Base-by-base conservation (phyloP, 345 rosid species). In the Camelina laxa region DNA sequence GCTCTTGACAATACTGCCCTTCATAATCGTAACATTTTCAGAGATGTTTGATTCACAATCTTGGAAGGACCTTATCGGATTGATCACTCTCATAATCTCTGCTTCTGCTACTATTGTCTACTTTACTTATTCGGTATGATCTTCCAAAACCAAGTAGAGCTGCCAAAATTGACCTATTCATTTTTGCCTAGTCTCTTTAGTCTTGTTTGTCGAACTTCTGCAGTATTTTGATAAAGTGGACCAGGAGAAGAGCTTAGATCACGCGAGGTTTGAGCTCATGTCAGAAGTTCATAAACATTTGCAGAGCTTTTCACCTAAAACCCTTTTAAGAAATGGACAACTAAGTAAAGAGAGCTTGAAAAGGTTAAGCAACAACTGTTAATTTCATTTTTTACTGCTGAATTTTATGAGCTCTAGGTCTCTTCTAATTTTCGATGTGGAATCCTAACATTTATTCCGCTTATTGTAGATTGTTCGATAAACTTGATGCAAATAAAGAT, bases 51-150 rank as follows among this genome's bases (percentile, higher is more conserved):
- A 61, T 51, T 69, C 75, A 19, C 13, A 51, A 20, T 27, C 47
- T 69, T 76, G 69, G 70, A 63, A 42, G 10, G 55, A 55, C 1
- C 3, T 54, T 2, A 54, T 62, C 1, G 50, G 53, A 20, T 54
- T 76, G 80, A 69, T 62, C 59, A 69, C 80, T 9, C 68, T 76
- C 5, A 31, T 69, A 53, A 33, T 69, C 59, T 76, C 80, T 42
- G 57, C 19, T 53, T 76, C 33, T 59, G 56, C 80, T n/a, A 60
- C 70, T 60, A 4, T 76, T 38, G 67, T 5, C 61, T 76, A 76
- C 70, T 69, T 76, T 53, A 16, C 69, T 22, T 76, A 76, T 61
- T 62, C 74, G 80, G 80, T 76, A 76, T 42, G 45, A 13, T 35
- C 38, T 35, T 9, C n/a, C n/a, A n/a, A n/a, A n/a, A n/a, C n/a